phyloP scores from a whole-genome alignment of 306 rosid species.

The Rosa chinensis region DNA sequence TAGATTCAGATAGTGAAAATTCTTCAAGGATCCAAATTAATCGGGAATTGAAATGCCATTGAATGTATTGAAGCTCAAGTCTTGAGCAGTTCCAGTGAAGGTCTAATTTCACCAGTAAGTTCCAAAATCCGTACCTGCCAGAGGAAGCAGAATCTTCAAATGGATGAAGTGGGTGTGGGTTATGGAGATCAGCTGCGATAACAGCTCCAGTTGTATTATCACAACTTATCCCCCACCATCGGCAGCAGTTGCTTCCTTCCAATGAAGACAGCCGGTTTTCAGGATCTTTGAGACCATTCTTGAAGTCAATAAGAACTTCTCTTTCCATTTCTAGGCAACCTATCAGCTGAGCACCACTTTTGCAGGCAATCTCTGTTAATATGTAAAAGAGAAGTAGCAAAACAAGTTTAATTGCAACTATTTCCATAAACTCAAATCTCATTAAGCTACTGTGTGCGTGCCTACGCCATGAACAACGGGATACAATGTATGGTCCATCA shows the following conservation, averaged over 20 bases:
- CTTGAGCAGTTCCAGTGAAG: too few species aligned
- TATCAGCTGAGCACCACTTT: background rate
- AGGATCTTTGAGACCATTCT: conserved; percentile 33
- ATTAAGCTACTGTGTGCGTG: background rate
- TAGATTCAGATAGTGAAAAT: too few species aligned
- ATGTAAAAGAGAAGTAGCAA: too few species aligned
- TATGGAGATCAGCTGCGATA: conserved; percentile 38
- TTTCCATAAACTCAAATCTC: conserved; percentile 23
- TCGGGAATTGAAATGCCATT: too few species aligned
- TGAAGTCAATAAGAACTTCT: conserved; percentile 24
- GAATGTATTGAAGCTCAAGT: too few species aligned
- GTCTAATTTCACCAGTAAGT: too few species aligned
- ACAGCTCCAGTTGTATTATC: conserved; percentile 36
- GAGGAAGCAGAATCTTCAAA: too few species aligned
- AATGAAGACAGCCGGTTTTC: conserved; percentile 35
- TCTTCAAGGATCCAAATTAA: too few species aligned
- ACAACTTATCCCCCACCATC: conserved; percentile 44
- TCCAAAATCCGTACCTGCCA: too few species aligned
- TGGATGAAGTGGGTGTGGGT: conserved; percentile 11
- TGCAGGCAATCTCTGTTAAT: too few species aligned
- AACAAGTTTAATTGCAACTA: background rate
- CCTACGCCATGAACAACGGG: background rate
- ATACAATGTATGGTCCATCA: background rate
- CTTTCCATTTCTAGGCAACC: conserved; percentile 14
- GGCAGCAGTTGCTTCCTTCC: conserved; percentile 42